Base-by-base conservation (phyloP, 345 rosid species). In the Melaleuca alternifolia region DNA sequence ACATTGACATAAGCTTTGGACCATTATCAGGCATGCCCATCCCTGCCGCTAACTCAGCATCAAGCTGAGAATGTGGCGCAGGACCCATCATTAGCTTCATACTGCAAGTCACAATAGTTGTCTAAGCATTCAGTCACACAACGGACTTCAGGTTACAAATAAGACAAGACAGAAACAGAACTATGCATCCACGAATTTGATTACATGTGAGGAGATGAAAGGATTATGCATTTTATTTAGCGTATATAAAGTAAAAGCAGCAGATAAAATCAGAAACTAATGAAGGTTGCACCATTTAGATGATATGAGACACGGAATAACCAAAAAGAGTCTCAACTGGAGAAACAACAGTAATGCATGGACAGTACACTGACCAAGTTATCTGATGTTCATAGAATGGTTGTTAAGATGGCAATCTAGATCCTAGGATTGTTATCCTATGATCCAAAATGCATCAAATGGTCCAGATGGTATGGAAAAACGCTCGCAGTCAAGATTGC, bases 21-120 rank as follows among this genome's bases (percentile, higher is more conserved):
- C 99, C 99, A 92, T 95, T 95, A 86, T 97, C 98, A 1, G 99
- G 99, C 95, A 91, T 93, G 48, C 99, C 99, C 99, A 94, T 96
- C 89, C 99, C 99, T 85, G 90, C 96, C 14, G 99, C 99, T 87
- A 95, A 92, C 24, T 96, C 99, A 13, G 99, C 99, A 89, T 97
- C 98, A 8, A 97, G 96, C 88, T 97, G 99, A 16, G 97, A 90
- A 86, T 97, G 99, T 18, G 99, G 99, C 26, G 97, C 97, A 48
- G 92, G 93, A 84, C 98, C 97, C 37, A 84, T 86, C 99, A 97
- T 92, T 71, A 87, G 90, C 94, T 96, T 97, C 88, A 93, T 87
- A 44, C 99, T 96, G 93, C 87, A 77, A 83, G 86, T 82, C 81
- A 85, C 54, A 71, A 71, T 18, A 71, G 24, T 65, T 18, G 23